These are phyloP conservation scores for Vicia faba DNA, from an alignment of 306 rosid species.

Conservation along the genomic window DNA sequence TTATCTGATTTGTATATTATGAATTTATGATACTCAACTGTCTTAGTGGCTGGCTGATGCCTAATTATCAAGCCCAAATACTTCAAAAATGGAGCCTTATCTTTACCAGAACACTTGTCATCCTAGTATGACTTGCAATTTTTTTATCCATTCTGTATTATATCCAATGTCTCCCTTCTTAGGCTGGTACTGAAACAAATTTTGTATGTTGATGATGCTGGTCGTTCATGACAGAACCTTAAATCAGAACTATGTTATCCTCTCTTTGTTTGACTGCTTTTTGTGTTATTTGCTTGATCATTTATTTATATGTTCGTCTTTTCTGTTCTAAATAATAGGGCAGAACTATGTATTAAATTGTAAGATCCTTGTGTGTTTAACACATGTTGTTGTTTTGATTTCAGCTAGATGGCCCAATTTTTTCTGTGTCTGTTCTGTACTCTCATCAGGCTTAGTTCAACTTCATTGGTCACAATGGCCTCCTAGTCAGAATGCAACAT, in stretches of 20 bases:
- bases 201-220: conserved; percentile 26
- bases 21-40: neutral
- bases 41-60: conserved; percentile 30
- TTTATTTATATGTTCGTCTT: neutral
- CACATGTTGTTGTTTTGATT: conserved; percentile 46
- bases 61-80: neutral
- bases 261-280: conserved; percentile 19
- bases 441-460: conserved; percentile 93
- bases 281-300: neutral
- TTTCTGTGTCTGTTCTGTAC: conserved; percentile 86
- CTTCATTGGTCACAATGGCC: conserved; percentile 99
- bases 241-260: conserved; percentile 3
- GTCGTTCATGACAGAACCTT: neutral
- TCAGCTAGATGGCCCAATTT: conserved; percentile 99
- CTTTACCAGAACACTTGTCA: neutral
- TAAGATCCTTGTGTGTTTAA: conserved; percentile 38
- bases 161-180: neutral
- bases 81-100: too few species aligned
- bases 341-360: conserved; percentile 12
- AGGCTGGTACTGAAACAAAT: neutral
- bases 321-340: neutral
- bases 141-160: neutral
- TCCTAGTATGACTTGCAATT: too few species aligned
- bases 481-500: conserved; percentile 63
- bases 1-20: too few species aligned